These are phyloP conservation scores for Nicotiana obtusifolia DNA, from an alignment of 257 asterid genomes.

Conservation along the genomic window DNA sequence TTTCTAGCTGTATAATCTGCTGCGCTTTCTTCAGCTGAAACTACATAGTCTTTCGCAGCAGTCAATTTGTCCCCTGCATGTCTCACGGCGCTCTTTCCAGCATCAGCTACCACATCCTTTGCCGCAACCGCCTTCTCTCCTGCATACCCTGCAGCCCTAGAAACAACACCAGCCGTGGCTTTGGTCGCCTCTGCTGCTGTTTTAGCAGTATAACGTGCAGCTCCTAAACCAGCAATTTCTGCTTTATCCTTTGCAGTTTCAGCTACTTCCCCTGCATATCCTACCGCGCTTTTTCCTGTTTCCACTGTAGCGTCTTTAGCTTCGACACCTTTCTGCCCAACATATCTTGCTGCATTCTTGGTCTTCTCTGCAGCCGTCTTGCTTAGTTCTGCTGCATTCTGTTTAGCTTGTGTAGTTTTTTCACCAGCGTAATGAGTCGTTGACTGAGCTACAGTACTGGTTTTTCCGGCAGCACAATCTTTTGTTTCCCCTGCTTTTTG, in stretches of 20 bases:
- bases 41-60: conserved; percentile 53
- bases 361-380: conserved; percentile 14
- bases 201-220: conserved; percentile 53
- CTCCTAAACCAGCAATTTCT: conserved; percentile 60
- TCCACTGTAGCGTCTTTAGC: conserved; percentile 45
- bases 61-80: conserved; percentile 42
- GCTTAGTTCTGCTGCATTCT: conserved; percentile 5
- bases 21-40: conserved; percentile 45
- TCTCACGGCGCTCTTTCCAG: conserved; percentile 38
- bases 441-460: not conserved
- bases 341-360: conserved; percentile 28
- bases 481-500: conserved; percentile 17
- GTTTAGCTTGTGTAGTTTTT: not conserved
- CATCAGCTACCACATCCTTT: conserved; percentile 53
- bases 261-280: conserved; percentile 50
- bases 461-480: conserved; percentile 17
- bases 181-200: conserved; percentile 53
- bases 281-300: conserved; percentile 39
- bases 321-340: conserved; percentile 30
- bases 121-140: conserved; percentile 37
- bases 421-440: not conserved
- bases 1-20: conserved; percentile 60
- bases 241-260: conserved; percentile 47
- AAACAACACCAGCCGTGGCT: conserved; percentile 37
- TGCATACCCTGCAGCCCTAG: conserved; percentile 46